Evolutionary conservation across 352 stramenopile genomes (phyloP).

Genomic region (Plasmopara muralis): DNA sequence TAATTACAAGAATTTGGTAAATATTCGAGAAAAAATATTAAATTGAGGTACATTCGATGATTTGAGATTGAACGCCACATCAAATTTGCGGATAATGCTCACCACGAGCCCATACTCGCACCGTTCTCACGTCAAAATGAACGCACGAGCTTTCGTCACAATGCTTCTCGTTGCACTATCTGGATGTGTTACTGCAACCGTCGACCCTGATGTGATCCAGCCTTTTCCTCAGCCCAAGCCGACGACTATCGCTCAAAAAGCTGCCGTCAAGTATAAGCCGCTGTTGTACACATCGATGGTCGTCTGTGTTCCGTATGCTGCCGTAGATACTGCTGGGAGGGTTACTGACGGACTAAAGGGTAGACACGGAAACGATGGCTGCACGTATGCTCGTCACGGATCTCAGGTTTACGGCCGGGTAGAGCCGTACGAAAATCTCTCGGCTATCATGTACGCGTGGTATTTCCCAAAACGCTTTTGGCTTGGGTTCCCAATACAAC

Average conservation of each 20-base stretch:
- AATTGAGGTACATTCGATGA: too few relatives aligned
- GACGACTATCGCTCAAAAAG: not conserved
- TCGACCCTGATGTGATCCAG: slow-evolving; percentile 5
- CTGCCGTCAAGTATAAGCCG: slow-evolving; percentile 9
- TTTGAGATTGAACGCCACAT: too few relatives aligned
- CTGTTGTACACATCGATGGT: not conserved
- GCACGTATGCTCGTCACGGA: slow-evolving; percentile 2
- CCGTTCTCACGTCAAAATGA: slow-evolving; percentile 1
- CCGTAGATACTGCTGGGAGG: slow-evolving; percentile 2
- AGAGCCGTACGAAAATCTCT: slow-evolving; percentile 1
- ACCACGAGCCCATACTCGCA: not conserved
- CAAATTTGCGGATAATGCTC: too few relatives aligned
- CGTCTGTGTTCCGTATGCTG: slow-evolving; percentile 4
- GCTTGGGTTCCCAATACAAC: not conserved
- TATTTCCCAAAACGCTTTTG: slow-evolving; percentile 11
- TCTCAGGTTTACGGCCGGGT: slow-evolving; percentile 9
- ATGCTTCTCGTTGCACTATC: not conserved
- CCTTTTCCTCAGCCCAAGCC: slow-evolving; percentile 9
- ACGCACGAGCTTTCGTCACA: not conserved
- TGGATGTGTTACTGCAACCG: not conserved
- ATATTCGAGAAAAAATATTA: too few relatives aligned
- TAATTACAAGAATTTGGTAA: too few relatives aligned
- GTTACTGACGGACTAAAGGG: slow-evolving; percentile 1
- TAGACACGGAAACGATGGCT: not conserved
- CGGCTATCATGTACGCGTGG: slow-evolving; percentile 13